Evolutionary conservation across 2,329 filamentous ascomycete species (phyloP).

Genomic region (Claviceps fusiformis): DNA sequence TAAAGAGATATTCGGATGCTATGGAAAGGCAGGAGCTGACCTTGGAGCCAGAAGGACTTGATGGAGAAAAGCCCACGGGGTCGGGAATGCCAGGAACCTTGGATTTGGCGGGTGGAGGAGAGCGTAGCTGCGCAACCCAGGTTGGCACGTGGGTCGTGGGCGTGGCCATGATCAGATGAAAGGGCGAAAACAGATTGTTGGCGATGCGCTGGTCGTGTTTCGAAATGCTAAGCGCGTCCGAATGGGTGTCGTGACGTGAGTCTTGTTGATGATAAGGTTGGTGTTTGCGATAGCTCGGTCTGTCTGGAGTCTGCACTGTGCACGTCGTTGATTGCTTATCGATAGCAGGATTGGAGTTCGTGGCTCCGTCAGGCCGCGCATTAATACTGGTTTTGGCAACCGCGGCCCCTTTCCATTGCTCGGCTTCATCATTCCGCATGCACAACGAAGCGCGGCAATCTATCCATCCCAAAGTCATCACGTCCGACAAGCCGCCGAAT

Average conservation of each 20-base stretch:
- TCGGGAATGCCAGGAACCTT: slow-evolving; percentile 62
- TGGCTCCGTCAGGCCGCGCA: neutral
- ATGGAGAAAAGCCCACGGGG: slow-evolving; percentile 69
- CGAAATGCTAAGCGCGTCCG: neutral
- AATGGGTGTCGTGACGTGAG: neutral
- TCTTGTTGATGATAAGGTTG: neutral
- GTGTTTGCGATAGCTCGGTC: neutral
- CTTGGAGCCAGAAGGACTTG: slow-evolving; percentile 42
- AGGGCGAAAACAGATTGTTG: neutral
- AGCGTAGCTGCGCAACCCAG: slow-evolving; percentile 75
- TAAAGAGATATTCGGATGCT: neutral
- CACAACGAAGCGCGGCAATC: neutral
- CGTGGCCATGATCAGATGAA: slow-evolving; percentile 14
- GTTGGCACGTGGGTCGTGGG: slow-evolving; percentile 36
- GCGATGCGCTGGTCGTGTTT: neutral
- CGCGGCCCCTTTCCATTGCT: neutral
- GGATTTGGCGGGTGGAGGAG: slow-evolving; percentile 50
- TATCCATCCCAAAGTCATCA: neutral
- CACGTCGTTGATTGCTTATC: neutral
- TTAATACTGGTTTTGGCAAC: neutral
- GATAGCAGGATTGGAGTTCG: neutral
- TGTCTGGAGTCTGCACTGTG: neutral
- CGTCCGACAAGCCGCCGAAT: neutral
- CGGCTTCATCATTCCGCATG: neutral
- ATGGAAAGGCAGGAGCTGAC: slow-evolving; percentile 20